phyloP scores from a whole-genome alignment of 495 filamentous ascomycete genomes.

The Friedmanniomyces simplex region DNA sequence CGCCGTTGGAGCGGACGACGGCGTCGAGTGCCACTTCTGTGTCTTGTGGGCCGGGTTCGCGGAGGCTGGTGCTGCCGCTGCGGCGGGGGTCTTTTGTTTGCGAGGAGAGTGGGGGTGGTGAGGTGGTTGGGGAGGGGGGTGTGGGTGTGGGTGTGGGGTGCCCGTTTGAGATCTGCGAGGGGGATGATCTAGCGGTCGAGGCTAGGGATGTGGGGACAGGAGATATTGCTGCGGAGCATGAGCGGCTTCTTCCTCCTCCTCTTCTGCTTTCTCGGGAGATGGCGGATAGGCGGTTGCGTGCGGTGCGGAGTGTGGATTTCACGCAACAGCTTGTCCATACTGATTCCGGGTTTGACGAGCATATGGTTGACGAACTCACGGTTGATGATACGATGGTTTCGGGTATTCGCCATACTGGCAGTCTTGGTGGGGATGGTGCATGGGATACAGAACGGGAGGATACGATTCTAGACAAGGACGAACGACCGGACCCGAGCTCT shows the following conservation, averaged over 20 bases:
- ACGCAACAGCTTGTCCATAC: slow-evolving; percentile 22
- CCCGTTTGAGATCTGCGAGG: background rate
- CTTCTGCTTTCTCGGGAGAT: too few species aligned
- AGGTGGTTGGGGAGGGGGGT: too few species aligned
- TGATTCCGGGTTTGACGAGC: slow-evolving; percentile 30
- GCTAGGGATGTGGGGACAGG: too few species aligned
- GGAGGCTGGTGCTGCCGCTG: too few species aligned
- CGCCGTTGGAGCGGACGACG: slow-evolving; percentile 16
- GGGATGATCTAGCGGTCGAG: background rate
- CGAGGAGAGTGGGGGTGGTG: too few species aligned
- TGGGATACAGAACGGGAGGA: background rate
- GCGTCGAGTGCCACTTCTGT: slow-evolving; percentile 14
- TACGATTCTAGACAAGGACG: too few species aligned
- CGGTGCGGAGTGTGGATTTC: background rate
- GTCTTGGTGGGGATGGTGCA: background rate
- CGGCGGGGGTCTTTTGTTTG: background rate
- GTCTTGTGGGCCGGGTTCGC: background rate
- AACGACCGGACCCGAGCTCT: too few species aligned
- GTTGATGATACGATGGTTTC: background rate
- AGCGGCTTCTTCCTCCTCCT: background rate
- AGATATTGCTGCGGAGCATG: background rate
- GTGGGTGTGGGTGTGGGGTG: too few species aligned
- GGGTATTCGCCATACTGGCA: background rate
- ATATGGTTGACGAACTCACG: slow-evolving; percentile 8
- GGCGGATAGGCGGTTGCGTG: background rate